Percentiles rank a stretch among this genome's conserved stretches.
Conservation (phyloP, 2,329 filamentous ascomycete genomes). For the Tolypocladium tundrense region DNA sequence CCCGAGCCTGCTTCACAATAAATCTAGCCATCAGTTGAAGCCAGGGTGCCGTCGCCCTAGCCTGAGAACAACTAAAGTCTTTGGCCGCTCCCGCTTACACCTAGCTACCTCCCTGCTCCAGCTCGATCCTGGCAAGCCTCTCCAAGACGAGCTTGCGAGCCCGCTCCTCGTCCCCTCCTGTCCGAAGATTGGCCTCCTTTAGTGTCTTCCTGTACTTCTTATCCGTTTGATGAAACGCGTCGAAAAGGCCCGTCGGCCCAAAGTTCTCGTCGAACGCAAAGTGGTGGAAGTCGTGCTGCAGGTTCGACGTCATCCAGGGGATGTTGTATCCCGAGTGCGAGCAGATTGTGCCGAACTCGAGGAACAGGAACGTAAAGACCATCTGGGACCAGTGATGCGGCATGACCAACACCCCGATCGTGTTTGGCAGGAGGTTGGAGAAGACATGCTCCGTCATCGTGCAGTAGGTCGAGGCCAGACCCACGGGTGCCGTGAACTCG, state of each 20-base stretch:
- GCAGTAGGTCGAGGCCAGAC: conserved; percentile 39
- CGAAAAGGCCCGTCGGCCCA: conserved; percentile 7
- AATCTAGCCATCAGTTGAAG: too few relatives aligned
- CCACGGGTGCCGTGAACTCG: conserved; percentile 38
- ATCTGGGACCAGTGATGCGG: conserved; percentile 9
- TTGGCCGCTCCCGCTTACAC: too few relatives aligned
- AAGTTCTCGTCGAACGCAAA: conserved; percentile 11
- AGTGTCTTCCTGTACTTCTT: conserved; percentile 4
- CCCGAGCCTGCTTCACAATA: too few relatives aligned
- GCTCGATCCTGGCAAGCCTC: conserved; percentile 4
- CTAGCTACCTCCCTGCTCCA: neutral
- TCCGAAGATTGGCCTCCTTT: conserved; percentile 4
- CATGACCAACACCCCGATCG: conserved; percentile 14
- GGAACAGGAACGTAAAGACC: conserved; percentile 7
- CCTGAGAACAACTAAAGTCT: too few relatives aligned
- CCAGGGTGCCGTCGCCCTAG: too few relatives aligned
- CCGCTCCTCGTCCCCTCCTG: conserved; percentile 7
- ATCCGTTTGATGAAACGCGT: conserved; percentile 5
- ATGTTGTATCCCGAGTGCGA: conserved; percentile 8
- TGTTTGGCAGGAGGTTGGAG: conserved; percentile 37
- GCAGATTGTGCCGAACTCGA: conserved; percentile 9
- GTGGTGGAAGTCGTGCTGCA: conserved; percentile 11
- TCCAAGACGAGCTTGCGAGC: conserved; percentile 7
- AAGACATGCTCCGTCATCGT: conserved; percentile 40
- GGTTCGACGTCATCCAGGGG: conserved; percentile 4